phyloP scores from a whole-genome alignment of 1,284 basidiomycete genomes.

The Malassezia pachydermatis region DNA sequence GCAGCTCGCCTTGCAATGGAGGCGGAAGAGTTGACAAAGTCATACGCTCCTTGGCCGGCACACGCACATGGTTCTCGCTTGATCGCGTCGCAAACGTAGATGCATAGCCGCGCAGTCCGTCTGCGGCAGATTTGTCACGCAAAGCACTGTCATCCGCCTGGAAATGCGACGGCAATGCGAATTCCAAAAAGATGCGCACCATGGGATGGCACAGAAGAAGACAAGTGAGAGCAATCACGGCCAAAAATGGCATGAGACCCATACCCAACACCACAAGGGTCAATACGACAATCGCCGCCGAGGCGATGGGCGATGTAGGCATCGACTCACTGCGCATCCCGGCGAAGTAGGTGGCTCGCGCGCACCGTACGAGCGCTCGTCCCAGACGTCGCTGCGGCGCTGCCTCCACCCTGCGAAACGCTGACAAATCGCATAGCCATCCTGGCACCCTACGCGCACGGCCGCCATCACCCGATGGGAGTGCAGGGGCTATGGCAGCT shows the following conservation, averaged over 20 bases:
- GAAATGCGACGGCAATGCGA: conserved; percentile 4
- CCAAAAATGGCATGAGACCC: conserved; percentile 1
- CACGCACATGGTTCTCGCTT: too few relatives aligned
- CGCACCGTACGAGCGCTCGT: not conserved
- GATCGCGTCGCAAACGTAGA: too few relatives aligned
- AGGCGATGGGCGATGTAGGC: not conserved
- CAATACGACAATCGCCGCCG: conserved; percentile 8
- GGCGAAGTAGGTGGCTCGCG: too few relatives aligned
- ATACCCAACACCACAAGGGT: conserved; percentile 7
- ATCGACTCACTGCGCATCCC: too few relatives aligned
- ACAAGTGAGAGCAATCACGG: not conserved
- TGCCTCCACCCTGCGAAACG: too few relatives aligned
- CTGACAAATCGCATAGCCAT: too few relatives aligned
- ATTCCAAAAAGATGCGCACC: conserved; percentile 13
- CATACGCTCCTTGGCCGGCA: not conserved
- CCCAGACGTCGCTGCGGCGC: too few relatives aligned
- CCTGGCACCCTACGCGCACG: not conserved
- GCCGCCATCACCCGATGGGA: conserved; percentile 41
- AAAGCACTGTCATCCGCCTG: not conserved
- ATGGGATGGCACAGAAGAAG: conserved; percentile 8
- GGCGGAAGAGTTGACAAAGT: conserved; percentile 3
- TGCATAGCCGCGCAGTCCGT: conserved; percentile 7
- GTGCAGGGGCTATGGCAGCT: conserved; percentile 48
- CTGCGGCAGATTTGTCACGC: conserved; percentile 1
- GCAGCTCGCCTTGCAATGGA: conserved; percentile 3